A percentile compares a stretch with the other conserved stretches of the same genome.
phyloP scores from a whole-genome alignment of 225 moss, liverwort and hornwort genomes.

The Lunularia cruciata region DNA sequence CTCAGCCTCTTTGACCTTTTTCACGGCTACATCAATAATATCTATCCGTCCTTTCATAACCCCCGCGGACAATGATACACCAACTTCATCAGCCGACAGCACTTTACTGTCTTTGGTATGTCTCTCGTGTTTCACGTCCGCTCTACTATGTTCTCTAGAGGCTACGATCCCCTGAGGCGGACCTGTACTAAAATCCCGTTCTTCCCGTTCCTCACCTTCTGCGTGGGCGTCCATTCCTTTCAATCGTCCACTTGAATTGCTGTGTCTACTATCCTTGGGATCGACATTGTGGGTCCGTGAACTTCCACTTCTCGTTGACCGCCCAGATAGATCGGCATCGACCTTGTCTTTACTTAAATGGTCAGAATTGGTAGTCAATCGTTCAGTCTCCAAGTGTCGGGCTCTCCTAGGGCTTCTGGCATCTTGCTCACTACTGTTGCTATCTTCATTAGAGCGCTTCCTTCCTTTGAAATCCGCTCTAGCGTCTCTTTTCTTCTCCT shows the following conservation, averaged over 20 bases:
- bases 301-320: constrained; percentile 17
- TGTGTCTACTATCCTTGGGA: constrained; percentile 24
- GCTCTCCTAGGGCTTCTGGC: constrained; percentile 38
- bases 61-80: background rate
- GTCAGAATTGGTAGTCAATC: background rate
- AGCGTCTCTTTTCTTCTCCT: constrained; percentile 20
- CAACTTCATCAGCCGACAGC: constrained; percentile 20
- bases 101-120: constrained; percentile 30
- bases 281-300: constrained; percentile 18
- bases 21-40: constrained; percentile 19
- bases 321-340: constrained; percentile 22
- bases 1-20: constrained; percentile 28
- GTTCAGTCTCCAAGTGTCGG: constrained; percentile 20
- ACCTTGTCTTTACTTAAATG: constrained; percentile 12
- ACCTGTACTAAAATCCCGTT: constrained; percentile 5
- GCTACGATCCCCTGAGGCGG: constrained; percentile 10
- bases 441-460: constrained; percentile 40
- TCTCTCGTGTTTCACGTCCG: constrained; percentile 28
- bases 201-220: constrained; percentile 16
- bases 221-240: constrained; percentile 6
- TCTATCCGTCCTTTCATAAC: constrained; percentile 17
- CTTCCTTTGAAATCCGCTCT: constrained; percentile 30
- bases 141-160: constrained; percentile 21
- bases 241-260: background rate
- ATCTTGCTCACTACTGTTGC: constrained; percentile 32